A percentile compares a stretch with the other conserved stretches of the same genome.
Evolutionary conservation across 306 rosid species (phyloP).

Genomic region (Dryas octopetala): DNA sequence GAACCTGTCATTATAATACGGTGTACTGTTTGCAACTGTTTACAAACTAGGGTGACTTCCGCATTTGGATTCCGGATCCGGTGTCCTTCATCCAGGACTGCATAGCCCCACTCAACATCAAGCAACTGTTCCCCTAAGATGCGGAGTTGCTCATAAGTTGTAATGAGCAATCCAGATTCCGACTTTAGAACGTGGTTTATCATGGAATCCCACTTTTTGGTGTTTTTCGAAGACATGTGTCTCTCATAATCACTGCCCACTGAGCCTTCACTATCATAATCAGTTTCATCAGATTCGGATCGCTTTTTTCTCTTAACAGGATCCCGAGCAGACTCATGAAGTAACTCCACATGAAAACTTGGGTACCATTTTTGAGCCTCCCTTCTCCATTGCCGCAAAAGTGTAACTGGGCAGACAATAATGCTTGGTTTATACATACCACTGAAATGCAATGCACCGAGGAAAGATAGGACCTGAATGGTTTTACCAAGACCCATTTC

Average conservation of each 20-base stretch:
- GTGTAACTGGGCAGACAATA: slow-evolving; percentile 90
- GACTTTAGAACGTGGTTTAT: slow-evolving; percentile 65
- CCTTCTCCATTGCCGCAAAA: slow-evolving; percentile 93
- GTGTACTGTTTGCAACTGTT: slow-evolving; percentile 92
- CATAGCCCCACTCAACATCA: slow-evolving; percentile 91
- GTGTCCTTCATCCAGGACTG: slow-evolving; percentile 95
- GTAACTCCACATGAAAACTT: slow-evolving; percentile 69
- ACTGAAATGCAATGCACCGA: slow-evolving; percentile 92
- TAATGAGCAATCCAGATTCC: slow-evolving; percentile 85
- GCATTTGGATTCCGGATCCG: slow-evolving; percentile 95
- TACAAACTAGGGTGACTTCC: slow-evolving; percentile 84
- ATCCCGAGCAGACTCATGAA: slow-evolving; percentile 89
- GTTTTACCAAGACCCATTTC: slow-evolving; percentile 99
- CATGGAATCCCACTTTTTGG: slow-evolving; percentile 78
- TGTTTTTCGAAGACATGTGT: slow-evolving; percentile 39
- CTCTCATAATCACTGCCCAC: slow-evolving; percentile 51
- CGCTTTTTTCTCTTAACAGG: slow-evolving; percentile 49
- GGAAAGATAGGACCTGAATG: slow-evolving; percentile 85
- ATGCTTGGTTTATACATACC: slow-evolving; percentile 88
- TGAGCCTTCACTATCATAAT: slow-evolving; percentile 60
- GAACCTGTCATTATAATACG: slow-evolving; percentile 97
- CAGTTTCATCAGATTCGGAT: slow-evolving; percentile 65
- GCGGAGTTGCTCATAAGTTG: slow-evolving; percentile 95
- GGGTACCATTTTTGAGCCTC: slow-evolving; percentile 92
- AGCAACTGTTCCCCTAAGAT: slow-evolving; percentile 77